phyloP scores from a whole-genome alignment of 805 yeast genomes.

The Metschnikowia picachoensis region DNA sequence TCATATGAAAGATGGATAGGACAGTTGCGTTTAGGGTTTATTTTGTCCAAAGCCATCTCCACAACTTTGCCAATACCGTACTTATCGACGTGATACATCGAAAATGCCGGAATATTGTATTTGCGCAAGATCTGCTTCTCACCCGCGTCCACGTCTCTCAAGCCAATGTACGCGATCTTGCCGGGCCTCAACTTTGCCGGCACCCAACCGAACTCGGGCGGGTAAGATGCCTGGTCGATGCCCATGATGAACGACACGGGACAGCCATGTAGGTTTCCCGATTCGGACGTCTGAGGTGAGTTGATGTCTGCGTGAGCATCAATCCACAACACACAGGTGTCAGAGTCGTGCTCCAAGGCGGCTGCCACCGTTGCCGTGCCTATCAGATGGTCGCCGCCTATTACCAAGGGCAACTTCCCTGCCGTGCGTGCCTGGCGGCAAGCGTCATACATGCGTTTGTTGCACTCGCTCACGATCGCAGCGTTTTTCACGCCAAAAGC shows the following conservation, averaged over 20 bases:
- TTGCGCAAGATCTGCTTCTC: constrained; percentile 75
- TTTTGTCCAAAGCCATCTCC: constrained; percentile 78
- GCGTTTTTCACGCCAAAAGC: constrained; percentile 66
- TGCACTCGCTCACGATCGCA: constrained; percentile 69
- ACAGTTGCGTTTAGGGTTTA: constrained; percentile 61
- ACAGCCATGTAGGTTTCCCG: constrained; percentile 95
- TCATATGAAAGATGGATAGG: constrained; percentile 93
- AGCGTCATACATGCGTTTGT: constrained; percentile 57
- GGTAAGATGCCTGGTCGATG: constrained; percentile 60
- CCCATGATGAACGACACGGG: constrained; percentile 93
- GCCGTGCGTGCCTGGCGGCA: constrained; percentile 48
- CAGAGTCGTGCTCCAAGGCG: constrained; percentile 72
- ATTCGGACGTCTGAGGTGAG: constrained; percentile 74
- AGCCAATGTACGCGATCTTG: constrained; percentile 87
- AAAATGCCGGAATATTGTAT: constrained; percentile 72
- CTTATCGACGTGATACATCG: constrained; percentile 95
- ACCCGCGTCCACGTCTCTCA: constrained; percentile 87
- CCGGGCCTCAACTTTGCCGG: constrained; percentile 59
- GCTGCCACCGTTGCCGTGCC: constrained; percentile 93
- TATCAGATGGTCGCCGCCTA: constrained; percentile 97
- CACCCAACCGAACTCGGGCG: constrained; percentile 79
- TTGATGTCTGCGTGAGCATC: constrained; percentile 98
- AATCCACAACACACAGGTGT: constrained; percentile 89
- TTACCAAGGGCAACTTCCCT: constrained; percentile 65
- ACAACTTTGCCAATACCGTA: constrained; percentile 89